These are phyloP conservation scores for Globisporangium radiosum DNA, from an alignment of 352 stramenopile species.

Conservation along the genomic window DNA sequence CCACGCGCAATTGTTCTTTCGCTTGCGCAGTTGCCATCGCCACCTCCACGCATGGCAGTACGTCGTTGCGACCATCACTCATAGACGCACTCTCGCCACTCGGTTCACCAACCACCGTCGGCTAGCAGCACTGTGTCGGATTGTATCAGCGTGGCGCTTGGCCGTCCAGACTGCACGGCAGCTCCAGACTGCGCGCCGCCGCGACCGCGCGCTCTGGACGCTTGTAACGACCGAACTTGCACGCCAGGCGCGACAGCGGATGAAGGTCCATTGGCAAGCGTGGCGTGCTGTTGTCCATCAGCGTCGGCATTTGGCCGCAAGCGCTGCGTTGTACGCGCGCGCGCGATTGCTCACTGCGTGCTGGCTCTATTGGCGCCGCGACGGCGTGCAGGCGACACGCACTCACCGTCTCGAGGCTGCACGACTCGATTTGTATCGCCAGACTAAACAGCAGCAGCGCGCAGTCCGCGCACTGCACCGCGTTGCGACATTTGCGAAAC, in stretches of 20 bases:
- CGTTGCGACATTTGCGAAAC: constrained; percentile 16
- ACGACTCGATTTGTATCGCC: background rate
- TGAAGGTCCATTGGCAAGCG: constrained; percentile 38
- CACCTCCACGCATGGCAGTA: constrained; percentile 28
- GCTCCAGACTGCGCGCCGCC: constrained; percentile 35
- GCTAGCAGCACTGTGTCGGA: no score
- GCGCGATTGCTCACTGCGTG: constrained; percentile 51
- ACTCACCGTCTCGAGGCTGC: background rate
- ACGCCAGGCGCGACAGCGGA: constrained; percentile 27
- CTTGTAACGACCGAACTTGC: constrained; percentile 51
- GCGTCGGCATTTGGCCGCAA: constrained; percentile 34
- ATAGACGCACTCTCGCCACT: no score
- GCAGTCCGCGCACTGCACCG: constrained; percentile 6
- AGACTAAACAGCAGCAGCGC: constrained; percentile 11
- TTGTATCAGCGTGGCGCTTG: constrained; percentile 30
- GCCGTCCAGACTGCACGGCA: constrained; percentile 35
- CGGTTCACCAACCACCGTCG: no score
- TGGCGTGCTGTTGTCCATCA: constrained; percentile 35
- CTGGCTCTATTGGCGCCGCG: constrained; percentile 54
- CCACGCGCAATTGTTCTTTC: constrained; percentile 53
- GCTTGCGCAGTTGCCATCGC: constrained; percentile 30
- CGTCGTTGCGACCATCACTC: no score
- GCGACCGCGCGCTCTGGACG: constrained; percentile 48
- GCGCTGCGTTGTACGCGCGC: constrained; percentile 35
- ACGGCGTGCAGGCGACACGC: constrained; percentile 19